Evolutionary conservation across 2,329 filamentous ascomycete genomes (phyloP).

Genomic region (Fusarium sp.): DNA sequence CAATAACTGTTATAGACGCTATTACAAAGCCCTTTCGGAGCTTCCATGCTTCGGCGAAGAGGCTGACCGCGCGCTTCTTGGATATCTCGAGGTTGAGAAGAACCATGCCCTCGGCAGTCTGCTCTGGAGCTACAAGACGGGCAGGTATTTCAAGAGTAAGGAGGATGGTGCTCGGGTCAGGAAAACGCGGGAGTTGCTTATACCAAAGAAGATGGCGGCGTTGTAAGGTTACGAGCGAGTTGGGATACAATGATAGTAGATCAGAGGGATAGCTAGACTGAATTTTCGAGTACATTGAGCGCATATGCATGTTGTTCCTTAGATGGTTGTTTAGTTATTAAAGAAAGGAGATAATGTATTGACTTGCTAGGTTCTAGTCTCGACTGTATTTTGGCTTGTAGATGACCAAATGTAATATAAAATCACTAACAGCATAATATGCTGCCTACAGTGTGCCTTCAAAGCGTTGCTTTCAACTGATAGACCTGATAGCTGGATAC

Average conservation of each 20-base stretch:
- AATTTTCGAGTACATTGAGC: background rate
- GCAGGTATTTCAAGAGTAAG: background rate
- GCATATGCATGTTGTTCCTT: background rate
- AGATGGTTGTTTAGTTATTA: background rate
- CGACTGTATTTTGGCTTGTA: background rate
- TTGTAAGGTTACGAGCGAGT: background rate
- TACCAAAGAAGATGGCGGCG: background rate
- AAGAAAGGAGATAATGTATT: accelerated
- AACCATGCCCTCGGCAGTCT: background rate
- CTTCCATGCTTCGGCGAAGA: background rate
- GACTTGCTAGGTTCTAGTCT: too few species aligned
- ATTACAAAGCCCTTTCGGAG: background rate
- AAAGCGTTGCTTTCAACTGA: background rate
- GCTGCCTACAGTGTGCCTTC: background rate
- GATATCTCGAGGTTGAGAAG: background rate
- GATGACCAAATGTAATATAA: background rate
- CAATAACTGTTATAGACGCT: background rate
- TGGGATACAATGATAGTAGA: background rate
- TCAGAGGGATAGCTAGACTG: background rate
- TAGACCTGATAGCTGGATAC: background rate
- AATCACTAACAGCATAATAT: background rate
- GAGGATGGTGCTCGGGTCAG: background rate
- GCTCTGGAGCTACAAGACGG: background rate
- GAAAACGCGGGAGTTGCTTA: background rate
- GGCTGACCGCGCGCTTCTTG: background rate